Conservation (phyloP, 1,284 basidiomycete species). For the Naganishia albida region DNA sequence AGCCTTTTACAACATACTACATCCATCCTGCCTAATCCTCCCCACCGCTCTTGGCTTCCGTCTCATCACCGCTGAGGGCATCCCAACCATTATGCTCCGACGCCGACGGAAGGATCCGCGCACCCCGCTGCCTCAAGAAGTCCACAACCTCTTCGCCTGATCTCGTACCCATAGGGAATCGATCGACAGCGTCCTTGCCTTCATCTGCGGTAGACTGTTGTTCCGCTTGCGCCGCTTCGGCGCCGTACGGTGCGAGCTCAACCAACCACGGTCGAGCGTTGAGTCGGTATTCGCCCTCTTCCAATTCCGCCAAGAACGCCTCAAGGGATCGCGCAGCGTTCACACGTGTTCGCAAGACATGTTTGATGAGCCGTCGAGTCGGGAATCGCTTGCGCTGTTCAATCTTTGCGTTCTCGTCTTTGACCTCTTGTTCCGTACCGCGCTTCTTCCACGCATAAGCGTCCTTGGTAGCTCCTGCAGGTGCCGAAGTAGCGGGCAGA, state of each 20-base stretch:
- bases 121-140: slow-evolving; percentile 49
- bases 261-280: slow-evolving; percentile 51
- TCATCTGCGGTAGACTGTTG: slow-evolving; percentile 30
- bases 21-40: slow-evolving; percentile 3
- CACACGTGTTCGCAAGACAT: slow-evolving; percentile 76
- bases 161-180: slow-evolving; percentile 42
- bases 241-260: slow-evolving; percentile 41
- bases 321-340: slow-evolving; percentile 74
- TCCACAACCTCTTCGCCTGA: slow-evolving; percentile 48
- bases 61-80: slow-evolving; percentile 23
- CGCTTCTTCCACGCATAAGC: slow-evolving; percentile 36
- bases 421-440: slow-evolving; percentile 45
- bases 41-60: slow-evolving; percentile 12
- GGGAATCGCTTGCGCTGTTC: slow-evolving; percentile 59
- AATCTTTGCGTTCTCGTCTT: slow-evolving; percentile 51
- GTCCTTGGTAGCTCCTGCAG: slow-evolving; percentile 46
- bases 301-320: slow-evolving; percentile 68
- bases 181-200: slow-evolving; percentile 42
- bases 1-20: background rate
- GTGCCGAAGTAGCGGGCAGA: slow-evolving; percentile 44
- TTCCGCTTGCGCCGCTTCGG: slow-evolving; percentile 36
- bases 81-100: slow-evolving; percentile 17
- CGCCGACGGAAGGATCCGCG: slow-evolving; percentile 37
- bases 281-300: slow-evolving; percentile 45
- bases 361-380: slow-evolving; percentile 76